These are phyloP conservation scores for Sarcomyxa edulis DNA, from an alignment of 768 basidiomycete species.

Conservation along the genomic window DNA sequence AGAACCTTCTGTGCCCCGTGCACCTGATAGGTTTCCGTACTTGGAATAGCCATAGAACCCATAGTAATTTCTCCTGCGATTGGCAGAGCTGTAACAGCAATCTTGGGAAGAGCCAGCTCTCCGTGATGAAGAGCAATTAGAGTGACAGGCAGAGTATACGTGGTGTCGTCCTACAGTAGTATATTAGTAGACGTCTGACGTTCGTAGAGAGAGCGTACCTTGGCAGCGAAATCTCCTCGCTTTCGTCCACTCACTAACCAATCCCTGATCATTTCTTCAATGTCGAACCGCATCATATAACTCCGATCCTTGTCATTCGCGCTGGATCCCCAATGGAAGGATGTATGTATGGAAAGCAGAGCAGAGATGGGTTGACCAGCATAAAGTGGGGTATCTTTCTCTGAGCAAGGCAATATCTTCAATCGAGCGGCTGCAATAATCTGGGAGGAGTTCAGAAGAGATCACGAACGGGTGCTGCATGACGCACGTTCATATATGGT, in stretches of 20 bases:
- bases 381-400: conserved; percentile 40
- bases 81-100: conserved; percentile 59
- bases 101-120: conserved; percentile 68
- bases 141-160: conserved; percentile 58
- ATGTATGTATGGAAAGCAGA: conserved; percentile 59
- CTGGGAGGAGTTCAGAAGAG: conserved; percentile 28
- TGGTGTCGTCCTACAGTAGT: conserved; percentile 49
- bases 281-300: conserved; percentile 70
- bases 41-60: conserved; percentile 56
- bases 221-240: conserved; percentile 74
- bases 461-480: conserved; percentile 3
- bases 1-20: conserved; percentile 81
- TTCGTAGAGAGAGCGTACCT: conserved; percentile 36
- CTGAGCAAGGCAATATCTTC: conserved; percentile 29
- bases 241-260: conserved; percentile 91
- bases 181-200: conserved; percentile 1
- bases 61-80: conserved; percentile 46
- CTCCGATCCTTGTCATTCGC: conserved; percentile 30
- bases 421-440: conserved; percentile 62
- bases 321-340: conserved; percentile 70
- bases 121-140: conserved; percentile 88
- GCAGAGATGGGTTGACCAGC: conserved; percentile 86
- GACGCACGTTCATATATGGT: conserved; percentile 71
- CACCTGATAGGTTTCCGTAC: conserved; percentile 74
- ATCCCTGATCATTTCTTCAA: conserved; percentile 74